These are phyloP conservation scores for Paragyromitra xinjiangensis DNA, from an alignment of 495 filamentous ascomycete species.

Conservation along the genomic window DNA sequence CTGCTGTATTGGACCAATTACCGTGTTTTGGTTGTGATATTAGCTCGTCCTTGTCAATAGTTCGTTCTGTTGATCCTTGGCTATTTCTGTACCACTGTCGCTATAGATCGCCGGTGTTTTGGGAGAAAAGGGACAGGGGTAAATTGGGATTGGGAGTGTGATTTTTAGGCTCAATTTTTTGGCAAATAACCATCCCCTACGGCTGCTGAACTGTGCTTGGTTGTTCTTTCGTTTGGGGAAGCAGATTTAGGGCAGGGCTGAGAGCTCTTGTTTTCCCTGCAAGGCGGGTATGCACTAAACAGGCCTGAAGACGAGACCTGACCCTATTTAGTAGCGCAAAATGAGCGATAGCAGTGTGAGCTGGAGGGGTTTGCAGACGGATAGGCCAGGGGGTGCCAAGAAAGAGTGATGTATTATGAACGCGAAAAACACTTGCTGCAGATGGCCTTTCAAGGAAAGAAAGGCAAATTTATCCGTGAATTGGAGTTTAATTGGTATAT, in stretches of 20 bases:
- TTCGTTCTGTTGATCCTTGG: not conserved
- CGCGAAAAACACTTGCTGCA: not conserved
- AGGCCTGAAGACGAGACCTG: too few species aligned
- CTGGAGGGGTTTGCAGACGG: not conserved
- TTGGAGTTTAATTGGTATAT: not conserved
- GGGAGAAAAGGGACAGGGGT: not conserved
- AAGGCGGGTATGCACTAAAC: too few species aligned
- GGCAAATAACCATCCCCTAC: not conserved
- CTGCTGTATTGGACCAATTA: slow-evolving; percentile 1
- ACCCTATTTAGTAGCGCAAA: too few species aligned
- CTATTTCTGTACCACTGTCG: not conserved
- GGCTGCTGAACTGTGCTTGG: too few species aligned
- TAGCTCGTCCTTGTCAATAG: not conserved
- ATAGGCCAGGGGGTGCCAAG: not conserved
- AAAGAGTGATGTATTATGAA: not conserved
- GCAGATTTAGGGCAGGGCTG: not conserved
- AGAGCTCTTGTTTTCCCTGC: not conserved
- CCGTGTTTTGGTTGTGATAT: too few species aligned
- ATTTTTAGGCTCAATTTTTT: not conserved
- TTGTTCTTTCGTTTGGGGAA: not conserved
- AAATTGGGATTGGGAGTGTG: not conserved
- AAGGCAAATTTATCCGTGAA: not conserved
- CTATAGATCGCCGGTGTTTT: too few species aligned
- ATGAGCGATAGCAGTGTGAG: not conserved
- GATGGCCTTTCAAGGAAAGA: not conserved